Percentiles rank a stretch among this genome's conserved stretches.
Evolutionary conservation across 495 filamentous ascomycete genomes (phyloP).

Genomic region (Aspergillus coremiiformis): DNA sequence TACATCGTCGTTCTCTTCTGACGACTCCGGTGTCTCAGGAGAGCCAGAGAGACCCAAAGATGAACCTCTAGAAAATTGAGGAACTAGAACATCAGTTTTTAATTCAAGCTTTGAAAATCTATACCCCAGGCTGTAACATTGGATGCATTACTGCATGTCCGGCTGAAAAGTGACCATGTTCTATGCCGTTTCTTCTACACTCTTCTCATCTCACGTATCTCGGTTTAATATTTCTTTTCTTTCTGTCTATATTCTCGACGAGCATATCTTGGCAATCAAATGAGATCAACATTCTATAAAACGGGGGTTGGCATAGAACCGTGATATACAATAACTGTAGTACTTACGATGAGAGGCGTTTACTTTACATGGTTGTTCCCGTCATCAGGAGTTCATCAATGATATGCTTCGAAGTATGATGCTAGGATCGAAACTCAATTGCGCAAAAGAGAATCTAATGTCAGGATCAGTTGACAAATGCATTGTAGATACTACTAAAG

Average conservation of each 20-base stretch:
- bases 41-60: constrained; percentile 23
- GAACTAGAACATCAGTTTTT: constrained; percentile 5
- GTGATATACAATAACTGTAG: too few relatives aligned
- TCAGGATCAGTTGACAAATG: not conserved
- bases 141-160: not conserved
- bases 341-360: too few relatives aligned
- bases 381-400: too few relatives aligned
- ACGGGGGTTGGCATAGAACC: not conserved
- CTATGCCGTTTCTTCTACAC: not conserved
- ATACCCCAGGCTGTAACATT: constrained; percentile 2
- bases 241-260: not conserved
- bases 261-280: not conserved
- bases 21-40: constrained; percentile 26
- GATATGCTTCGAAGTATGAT: not conserved
- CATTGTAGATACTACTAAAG: not conserved
- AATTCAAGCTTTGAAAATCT: not conserved
- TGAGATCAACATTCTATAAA: not conserved
- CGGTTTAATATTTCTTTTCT: not conserved
- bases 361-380: too few relatives aligned
- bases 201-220: not conserved
- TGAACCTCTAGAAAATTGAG: constrained; percentile 20
- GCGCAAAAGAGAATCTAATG: not conserved
- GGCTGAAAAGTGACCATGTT: constrained; percentile 1
- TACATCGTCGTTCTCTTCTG: constrained; percentile 33
- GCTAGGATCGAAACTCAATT: not conserved